phyloP scores from a whole-genome alignment of 495 filamentous ascomycete genomes.

The Pyrenula massariospora region DNA sequence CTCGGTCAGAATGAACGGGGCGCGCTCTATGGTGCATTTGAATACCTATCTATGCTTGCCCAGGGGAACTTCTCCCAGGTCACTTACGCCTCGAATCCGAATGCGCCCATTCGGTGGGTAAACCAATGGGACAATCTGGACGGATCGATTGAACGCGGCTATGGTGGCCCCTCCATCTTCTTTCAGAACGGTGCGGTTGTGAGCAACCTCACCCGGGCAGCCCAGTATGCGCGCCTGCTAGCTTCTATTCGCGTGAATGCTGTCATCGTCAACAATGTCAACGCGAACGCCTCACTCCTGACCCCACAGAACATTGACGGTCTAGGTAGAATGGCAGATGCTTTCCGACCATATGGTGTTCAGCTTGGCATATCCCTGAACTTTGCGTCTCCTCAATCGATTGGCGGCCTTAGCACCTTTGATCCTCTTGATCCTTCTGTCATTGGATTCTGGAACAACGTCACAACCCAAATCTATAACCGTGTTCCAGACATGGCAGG shows the following conservation, averaged over 20 bases:
- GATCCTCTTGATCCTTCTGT: slow-evolving; percentile 53
- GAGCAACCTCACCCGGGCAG: slow-evolving; percentile 43
- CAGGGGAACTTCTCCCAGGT: slow-evolving; percentile 48
- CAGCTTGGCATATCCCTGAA: slow-evolving; percentile 54
- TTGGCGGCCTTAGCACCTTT: slow-evolving; percentile 47
- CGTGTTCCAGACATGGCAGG: slow-evolving; percentile 55
- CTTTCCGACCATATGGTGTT: slow-evolving; percentile 55
- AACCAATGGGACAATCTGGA: slow-evolving; percentile 70
- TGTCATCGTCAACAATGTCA: slow-evolving; percentile 62
- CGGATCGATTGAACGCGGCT: slow-evolving; percentile 58
- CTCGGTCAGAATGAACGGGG: slow-evolving; percentile 57
- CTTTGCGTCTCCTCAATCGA: slow-evolving; percentile 49
- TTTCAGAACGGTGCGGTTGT: slow-evolving; percentile 43
- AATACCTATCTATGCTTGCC: slow-evolving; percentile 52
- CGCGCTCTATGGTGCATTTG: slow-evolving; percentile 57
- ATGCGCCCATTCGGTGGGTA: slow-evolving; percentile 54
- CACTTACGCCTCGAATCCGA: slow-evolving; percentile 41
- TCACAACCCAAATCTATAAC: slow-evolving; percentile 45
- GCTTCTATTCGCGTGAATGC: slow-evolving; percentile 58
- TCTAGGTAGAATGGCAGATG: slow-evolving; percentile 49
- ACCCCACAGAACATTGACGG: slow-evolving; percentile 45
- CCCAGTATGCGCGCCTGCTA: slow-evolving; percentile 54
- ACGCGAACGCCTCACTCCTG: slow-evolving; percentile 49
- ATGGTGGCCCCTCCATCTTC: slow-evolving; percentile 59
- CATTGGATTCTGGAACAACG: slow-evolving; percentile 47